Evolutionary conservation across 345 rosid species (phyloP), one percentile per base, ranked within the genome.

Genomic region (Gossypium raimondii): DNA sequence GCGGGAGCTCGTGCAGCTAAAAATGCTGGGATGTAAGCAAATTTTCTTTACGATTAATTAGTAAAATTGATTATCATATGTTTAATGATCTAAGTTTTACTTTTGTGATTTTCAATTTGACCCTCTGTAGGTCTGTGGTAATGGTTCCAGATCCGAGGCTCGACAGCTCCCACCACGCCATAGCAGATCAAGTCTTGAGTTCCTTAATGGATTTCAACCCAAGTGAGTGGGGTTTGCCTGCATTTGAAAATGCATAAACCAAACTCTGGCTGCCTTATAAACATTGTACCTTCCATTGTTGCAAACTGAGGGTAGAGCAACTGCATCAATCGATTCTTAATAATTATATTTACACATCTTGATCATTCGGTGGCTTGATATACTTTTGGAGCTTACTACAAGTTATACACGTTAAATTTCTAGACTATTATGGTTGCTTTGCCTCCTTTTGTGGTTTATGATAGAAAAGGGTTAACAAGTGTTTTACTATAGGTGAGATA

Each of bases 71-170:
- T 58, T 22, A 58, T 11, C 38, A 24, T 58, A 58, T 12, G 14
- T 58, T 11, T 20, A 57, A 58, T 58, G 29, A 17, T 58, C 34
- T 58, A 24, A 24, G 63, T 58, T 58, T 55, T 58, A 58, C 63
- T 57, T 59, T 22, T 57, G 44, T 2, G 20, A 22, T 34, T 18
- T 20, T 16, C 34, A 14, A 24, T 41, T 3, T 56, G 50, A 61
- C 58, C 25, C 13, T 24, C 12, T 66, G 76, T 86, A 94, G 93
- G 98, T 82, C 78, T 59, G 95, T 78, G 11, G 87, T 87, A 44
- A 89, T 94, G 98, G 97, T 94, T 76, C 97, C 97, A 27, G 98
- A 92, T 81, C 92, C 93, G 56, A 88, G 91, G 81, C 80, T 92
- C 60, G 97, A 94, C 67, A 84, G 85, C 85, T 86, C 93, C 20